Conservation (phyloP, 169 alveolate genomes). For the Theileria sp. region DNA sequence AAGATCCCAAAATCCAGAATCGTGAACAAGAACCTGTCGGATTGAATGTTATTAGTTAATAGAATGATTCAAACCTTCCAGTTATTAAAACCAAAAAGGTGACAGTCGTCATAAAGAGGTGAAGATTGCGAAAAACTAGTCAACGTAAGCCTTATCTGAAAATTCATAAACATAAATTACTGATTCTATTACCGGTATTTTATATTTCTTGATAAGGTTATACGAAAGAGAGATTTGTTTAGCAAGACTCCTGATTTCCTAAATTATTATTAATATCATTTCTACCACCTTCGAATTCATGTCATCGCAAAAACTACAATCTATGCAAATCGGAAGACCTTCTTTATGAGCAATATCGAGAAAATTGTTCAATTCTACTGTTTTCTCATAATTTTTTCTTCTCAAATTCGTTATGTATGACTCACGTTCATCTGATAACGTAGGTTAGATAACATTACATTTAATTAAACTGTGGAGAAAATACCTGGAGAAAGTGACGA, state of each 20-base stretch:
- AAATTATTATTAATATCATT: neutral
- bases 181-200: conserved; percentile 24
- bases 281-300: conserved; percentile 41
- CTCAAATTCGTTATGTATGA: conserved; percentile 15
- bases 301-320: conserved; percentile 41
- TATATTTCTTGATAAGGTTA: conserved; percentile 36
- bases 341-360: conserved; percentile 38
- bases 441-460: neutral
- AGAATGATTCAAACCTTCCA: conserved; percentile 65
- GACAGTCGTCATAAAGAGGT: conserved; percentile 15
- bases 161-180: no score
- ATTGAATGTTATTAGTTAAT: neutral
- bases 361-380: neutral
- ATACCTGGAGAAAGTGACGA: conserved; percentile 45
- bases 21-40: conserved; percentile 41
- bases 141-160: conserved; percentile 38
- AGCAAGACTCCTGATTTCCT: conserved; percentile 63
- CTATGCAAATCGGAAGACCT: conserved; percentile 61
- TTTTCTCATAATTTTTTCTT: conserved; percentile 2
- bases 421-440: conserved; percentile 39
- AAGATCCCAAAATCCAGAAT: conserved; percentile 47
- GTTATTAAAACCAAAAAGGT: conserved; percentile 27
- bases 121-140: conserved; percentile 34
- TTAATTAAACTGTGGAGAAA: neutral
- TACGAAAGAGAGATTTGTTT: conserved; percentile 48